Conservation (phyloP, 163 green algal genomes). For the Chloromonas sp. region DNA sequence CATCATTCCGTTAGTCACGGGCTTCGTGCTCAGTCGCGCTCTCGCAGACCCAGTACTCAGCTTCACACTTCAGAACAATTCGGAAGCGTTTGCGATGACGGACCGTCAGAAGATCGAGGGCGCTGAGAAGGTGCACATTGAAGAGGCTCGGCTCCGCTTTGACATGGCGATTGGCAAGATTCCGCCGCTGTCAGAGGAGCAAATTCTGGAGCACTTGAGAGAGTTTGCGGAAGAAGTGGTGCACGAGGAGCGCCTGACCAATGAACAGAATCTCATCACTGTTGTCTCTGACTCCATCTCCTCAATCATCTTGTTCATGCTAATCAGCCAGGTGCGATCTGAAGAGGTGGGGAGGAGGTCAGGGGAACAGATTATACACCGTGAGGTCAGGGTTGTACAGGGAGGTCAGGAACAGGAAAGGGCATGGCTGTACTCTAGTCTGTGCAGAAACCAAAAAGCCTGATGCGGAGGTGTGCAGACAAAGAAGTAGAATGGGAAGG, state of each 20-base stretch:
- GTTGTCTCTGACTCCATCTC: conserved; percentile 69
- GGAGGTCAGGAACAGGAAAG: no score
- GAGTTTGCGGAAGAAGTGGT: conserved; percentile 56
- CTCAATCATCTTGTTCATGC: conserved; percentile 48
- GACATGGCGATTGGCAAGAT: conserved; percentile 70
- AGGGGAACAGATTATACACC: no score
- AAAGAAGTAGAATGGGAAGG: no score
- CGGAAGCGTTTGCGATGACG: conserved; percentile 64
- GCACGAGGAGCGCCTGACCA: conserved; percentile 65
- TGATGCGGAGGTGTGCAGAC: no score
- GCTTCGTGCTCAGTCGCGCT: conserved; percentile 54
- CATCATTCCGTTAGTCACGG: conserved; percentile 56
- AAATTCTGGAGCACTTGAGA: conserved; percentile 47
- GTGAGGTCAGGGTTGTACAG: no score
- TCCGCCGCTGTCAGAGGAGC: conserved; percentile 60
- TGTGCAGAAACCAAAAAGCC: no score
- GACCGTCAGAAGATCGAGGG: conserved; percentile 55
- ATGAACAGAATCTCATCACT: conserved; percentile 57
- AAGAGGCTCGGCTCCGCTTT: conserved; percentile 71
- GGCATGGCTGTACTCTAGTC: no score
- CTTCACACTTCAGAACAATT: conserved; percentile 56
- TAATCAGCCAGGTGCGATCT: conserved; percentile 38
- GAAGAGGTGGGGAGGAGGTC: no score
- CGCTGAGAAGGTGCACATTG: conserved; percentile 45
- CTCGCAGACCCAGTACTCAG: conserved; percentile 67